Evolutionary conservation across 2,329 filamentous ascomycete species (phyloP).

Genomic region (Plenodomus tracheiphilus): DNA sequence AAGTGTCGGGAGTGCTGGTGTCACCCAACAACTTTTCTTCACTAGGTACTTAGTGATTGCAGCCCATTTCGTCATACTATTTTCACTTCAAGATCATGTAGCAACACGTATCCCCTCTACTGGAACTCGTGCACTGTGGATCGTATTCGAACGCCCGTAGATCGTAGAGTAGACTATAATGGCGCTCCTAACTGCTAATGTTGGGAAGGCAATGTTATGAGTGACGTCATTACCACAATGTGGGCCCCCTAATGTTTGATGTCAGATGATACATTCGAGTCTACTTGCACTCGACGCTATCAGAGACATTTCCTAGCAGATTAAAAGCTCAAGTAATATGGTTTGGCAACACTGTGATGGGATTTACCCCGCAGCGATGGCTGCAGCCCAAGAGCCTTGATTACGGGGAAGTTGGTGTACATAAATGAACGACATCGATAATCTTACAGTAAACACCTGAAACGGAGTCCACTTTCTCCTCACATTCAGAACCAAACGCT

Average conservation of each 20-base stretch:
- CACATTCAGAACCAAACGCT: neutral
- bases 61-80: slow-evolving; percentile 13
- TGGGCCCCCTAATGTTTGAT: neutral
- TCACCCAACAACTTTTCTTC: neutral
- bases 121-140: neutral
- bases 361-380: neutral
- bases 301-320: too few species aligned
- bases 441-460: neutral
- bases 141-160: neutral
- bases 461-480: neutral
- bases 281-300: too few species aligned
- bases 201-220: neutral
- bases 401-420: neutral
- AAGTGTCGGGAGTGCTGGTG: slow-evolving; percentile 14
- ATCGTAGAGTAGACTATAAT: neutral
- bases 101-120: neutral
- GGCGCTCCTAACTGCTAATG: neutral
- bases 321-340: too few species aligned
- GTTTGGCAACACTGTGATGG: too few species aligned
- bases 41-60: too few species aligned
- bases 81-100: neutral
- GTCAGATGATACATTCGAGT: neutral
- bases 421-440: neutral
- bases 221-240: neutral
- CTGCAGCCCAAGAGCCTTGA: neutral